phyloP scores from a whole-genome alignment of 2,329 filamentous ascomycete species.

The Aureobasidium melanogenum region DNA sequence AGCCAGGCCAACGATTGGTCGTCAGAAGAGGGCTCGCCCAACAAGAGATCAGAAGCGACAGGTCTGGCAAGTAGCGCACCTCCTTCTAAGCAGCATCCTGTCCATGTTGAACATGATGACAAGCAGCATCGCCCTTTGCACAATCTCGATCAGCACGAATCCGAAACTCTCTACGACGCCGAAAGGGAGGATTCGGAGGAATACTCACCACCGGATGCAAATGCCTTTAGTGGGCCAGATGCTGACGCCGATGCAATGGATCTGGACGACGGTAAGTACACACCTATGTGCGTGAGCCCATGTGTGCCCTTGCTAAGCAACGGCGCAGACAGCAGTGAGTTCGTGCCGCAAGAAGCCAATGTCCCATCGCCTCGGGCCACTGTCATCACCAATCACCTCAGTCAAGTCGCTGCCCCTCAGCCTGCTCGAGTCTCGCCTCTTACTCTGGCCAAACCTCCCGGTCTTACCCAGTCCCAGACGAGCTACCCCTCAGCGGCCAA shows the following conservation, averaged over 20 bases:
- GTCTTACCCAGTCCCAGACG: conserved; percentile 40
- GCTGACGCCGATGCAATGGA: conserved; percentile 13
- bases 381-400: conserved; percentile 57
- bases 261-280: conserved; percentile 15
- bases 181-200: conserved; percentile 34
- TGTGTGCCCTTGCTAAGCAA: conserved; percentile 14
- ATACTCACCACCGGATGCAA: conserved; percentile 38
- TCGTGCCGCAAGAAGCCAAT: conserved; percentile 7
- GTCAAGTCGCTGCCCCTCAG: conserved; percentile 61
- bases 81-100: neutral
- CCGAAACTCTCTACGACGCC: conserved; percentile 10
- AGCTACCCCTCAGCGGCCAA: conserved; percentile 23
- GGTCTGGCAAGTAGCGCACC: conserved; percentile 6
- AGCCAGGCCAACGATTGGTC: conserved; percentile 69
- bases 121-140: neutral
- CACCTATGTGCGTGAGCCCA: conserved; percentile 14
- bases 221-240: conserved; percentile 20
- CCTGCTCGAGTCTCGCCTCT: conserved; percentile 59
- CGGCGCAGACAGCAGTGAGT: conserved; percentile 13
- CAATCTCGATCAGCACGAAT: neutral
- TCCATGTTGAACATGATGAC: conserved; percentile 1
- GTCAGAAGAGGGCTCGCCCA: conserved; percentile 34
- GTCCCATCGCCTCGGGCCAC: conserved; percentile 43
- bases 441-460: conserved; percentile 42
- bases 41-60: conserved; percentile 10